Base-by-base conservation (phyloP, 495 filamentous ascomycete species). In the Penicillium canescens region DNA sequence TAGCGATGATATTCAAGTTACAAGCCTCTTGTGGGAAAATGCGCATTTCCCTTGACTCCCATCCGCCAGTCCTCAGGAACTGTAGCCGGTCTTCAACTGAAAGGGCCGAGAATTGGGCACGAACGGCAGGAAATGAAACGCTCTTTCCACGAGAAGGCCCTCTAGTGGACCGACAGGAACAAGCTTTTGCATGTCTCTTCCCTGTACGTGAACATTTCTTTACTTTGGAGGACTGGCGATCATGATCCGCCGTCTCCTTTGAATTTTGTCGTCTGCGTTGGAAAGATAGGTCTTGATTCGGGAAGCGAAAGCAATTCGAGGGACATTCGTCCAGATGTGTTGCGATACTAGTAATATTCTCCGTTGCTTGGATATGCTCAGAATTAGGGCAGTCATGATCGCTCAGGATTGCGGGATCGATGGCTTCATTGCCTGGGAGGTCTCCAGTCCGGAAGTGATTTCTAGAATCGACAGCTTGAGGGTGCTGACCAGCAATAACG, bases 81-180 rank as follows among this genome's bases (percentile, higher is more conserved):
- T 55, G 18, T 24, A 62, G 52, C 28, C 47, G 33, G 7, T 52
- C 59, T 48, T 62, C 42, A 33, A 48, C 40, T 9, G 38, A 38
- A 10, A 59, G 49, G 26, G 52, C 21, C 14, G 49, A 55, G 42
- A 62, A 62, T 53, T 60, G 31, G 16, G 20, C 48, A 31, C 39
- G 48, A 33, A 56, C 10, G 14, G 23, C 31, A 44, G 48, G 42
- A 48, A 53, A 52, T 0, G 48, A 53, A 20, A 31, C 12, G 34
- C 45, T 43, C 16, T 16, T 41, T 4, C 20, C 11, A 35, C 7
- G 23, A 38, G 24, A 11, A 4, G 14, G 28, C 46, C 13, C 16
- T 40, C 12, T 41, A 48, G 16, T 51, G 4, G 18, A 39, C 42
- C 38, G 33, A 13, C 37, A 13, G 13, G 37, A 6, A 21, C 16